Base-by-base conservation (phyloP, 2,329 filamentous ascomycete species). In the Raffaelea arxii region DNA sequence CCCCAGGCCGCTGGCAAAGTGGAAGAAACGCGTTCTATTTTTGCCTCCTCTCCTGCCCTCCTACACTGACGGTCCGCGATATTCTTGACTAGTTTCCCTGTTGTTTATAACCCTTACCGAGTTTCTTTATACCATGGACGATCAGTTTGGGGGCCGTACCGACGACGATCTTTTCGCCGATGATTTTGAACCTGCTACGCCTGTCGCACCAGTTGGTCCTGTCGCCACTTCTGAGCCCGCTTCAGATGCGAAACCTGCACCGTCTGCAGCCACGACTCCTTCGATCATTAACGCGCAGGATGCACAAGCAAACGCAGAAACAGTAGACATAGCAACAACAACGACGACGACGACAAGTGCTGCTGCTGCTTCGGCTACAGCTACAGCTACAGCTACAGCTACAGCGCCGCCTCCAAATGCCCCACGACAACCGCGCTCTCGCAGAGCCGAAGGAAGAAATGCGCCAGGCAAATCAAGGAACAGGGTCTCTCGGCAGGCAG, bases 111-210 rank as follows among this genome's bases (percentile, higher is more conserved):
- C 35, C 19, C 7, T 24, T 14, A 6, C 12, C 6, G 18, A 16
- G 14, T 14, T 22, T 24, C 7, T 12, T 6, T 19, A 24, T 16
- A 47, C n/a, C 51, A 79, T 79, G 76, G 75, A 79, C 21, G 76
- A 80, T 53, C 76, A 80, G 56, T 80, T 79, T 53, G 70, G 72
- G 49, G 76, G 75, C 41, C 69, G 77, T 19, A 80, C 77, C 40
- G 77, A 80, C 56, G 77, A 80, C 54, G 77, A 79, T 56, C 68
- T 80, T 49, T 80, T 80, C 57, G 72, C 73, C 50, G 77, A 80
- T 53, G 77, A 80, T 55, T 78, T 80, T 49, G 77, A 80, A 58
- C 75, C 75, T 7, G 68, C 78, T 43, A 47, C 46, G 25, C 61
- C 53, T 6, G 49, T 36, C 25, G 40, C 32, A 6, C 27, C 27